Evolutionary conservation across 306 rosid genomes (phyloP), one percentile per base, ranked within the genome.

Genomic region (Rosa lucieae): DNA sequence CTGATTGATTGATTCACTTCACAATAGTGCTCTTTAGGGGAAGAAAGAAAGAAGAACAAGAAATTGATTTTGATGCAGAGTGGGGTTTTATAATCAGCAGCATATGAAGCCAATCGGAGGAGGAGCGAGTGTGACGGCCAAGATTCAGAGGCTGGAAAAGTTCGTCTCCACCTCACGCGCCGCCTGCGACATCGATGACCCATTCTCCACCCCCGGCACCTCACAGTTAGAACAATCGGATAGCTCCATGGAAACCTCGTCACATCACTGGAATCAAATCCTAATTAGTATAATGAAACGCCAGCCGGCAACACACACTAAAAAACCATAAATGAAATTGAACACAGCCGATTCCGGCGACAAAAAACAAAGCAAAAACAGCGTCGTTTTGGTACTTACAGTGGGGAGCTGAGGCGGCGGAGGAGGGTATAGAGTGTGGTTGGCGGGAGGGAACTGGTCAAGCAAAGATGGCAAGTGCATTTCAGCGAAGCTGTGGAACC

Each of bases 301-400:
- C 99, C 93, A 71, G 99, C 99, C 13, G 99, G 98, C 74, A 95
- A 82, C 87, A 95, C 99, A 68, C 98, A 93, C 99, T 95, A 93
- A 82, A 21, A 48, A 42, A 12, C 35, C 75, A 67, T 21, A 77
- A 67, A 85, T 62, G 75, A 70, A 68, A 68, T 32, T 68, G 52
- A 85, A 29, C 29, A 63, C 59, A 70, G 58, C 79, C 65, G 32
- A 61, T 61, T 61, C 18, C 67, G 49, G 13, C 62, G 62, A 26
- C 51, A 63, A 32, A 58, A 70, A 66, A 73, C 13, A 51, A 73
- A 37, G 18, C 9, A 43, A 43, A 15, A 69, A 52, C 40, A 2
- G 43, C 15, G n/a, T 42, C 3, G 44, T 63, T 63, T 13, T 5
- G 32, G 55, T 44, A 82, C 90, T 91, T 86, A 93, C 98, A 17